Evolutionary conservation across 257 asterid genomes (phyloP).

Genomic region (Sherardia arvensis): DNA sequence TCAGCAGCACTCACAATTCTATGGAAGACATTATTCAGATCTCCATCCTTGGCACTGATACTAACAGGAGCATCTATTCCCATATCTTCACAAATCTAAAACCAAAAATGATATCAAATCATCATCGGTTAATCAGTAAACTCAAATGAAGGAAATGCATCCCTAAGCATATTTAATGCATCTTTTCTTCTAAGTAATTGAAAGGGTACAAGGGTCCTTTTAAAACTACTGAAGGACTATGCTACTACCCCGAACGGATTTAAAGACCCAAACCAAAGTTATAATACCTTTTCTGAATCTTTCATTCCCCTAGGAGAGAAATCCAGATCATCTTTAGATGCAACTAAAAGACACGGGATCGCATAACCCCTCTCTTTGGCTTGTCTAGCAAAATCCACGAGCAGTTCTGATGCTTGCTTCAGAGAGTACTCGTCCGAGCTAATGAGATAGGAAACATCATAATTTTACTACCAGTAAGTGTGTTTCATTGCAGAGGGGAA

Average conservation of each 20-base stretch:
- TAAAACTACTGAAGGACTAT: neutral
- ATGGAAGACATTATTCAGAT: constrained; percentile 62
- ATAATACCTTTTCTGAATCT: constrained; percentile 66
- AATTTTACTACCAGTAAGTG: neutral
- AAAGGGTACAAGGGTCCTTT: neutral
- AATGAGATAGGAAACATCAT: constrained; percentile 12
- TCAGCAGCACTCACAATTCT: constrained; percentile 79
- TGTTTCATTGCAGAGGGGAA: neutral
- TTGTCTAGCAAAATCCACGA: constrained; percentile 54
- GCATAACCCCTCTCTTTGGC: constrained; percentile 69
- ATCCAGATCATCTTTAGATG: constrained; percentile 77
- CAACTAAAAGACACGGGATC: constrained; percentile 89
- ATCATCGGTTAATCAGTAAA: too few species aligned
- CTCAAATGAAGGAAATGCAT: neutral
- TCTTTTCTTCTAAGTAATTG: neutral
- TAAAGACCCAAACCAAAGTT: neutral
- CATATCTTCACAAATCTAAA: constrained; percentile 73
- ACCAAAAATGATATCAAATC: constrained; percentile 2
- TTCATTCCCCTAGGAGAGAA: constrained; percentile 44
- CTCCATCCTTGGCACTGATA: constrained; percentile 74
- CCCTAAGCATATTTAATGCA: neutral
- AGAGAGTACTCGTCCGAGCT: constrained; percentile 81
- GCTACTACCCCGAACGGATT: neutral
- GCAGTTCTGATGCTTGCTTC: constrained; percentile 69
- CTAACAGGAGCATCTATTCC: constrained; percentile 83